A percentile compares a stretch with the other conserved stretches of the same genome.
Conservation (phyloP, 306 rosid genomes). For the Quercus gilva region DNA sequence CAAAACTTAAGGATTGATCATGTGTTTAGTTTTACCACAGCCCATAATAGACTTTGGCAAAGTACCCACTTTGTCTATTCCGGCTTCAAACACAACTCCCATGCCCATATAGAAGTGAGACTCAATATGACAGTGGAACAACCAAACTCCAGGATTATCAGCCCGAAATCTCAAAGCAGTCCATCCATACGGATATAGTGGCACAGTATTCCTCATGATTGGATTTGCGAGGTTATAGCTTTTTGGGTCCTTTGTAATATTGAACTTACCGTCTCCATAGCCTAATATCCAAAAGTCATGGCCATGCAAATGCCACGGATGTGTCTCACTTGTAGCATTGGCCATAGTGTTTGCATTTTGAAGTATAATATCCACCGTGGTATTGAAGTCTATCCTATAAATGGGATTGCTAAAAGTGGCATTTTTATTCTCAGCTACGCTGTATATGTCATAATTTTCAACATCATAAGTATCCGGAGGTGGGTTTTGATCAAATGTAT, state of each 20-base stretch:
- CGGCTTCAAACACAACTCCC: conserved; percentile 21
- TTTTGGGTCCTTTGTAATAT: not conserved
- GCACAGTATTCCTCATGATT: conserved; percentile 12
- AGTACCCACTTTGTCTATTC: not conserved
- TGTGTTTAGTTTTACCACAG: conserved; percentile 7
- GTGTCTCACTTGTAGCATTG: not conserved
- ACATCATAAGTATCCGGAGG: conserved; percentile 15
- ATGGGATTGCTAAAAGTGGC: conserved; percentile 7
- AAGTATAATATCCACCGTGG: conserved; percentile 21
- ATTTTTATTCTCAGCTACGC: conserved; percentile 3
- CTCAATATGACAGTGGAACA: conserved; percentile 22
- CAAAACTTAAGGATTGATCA: not conserved
- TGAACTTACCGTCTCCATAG: conserved; percentile 6
- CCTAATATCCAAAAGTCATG: conserved; percentile 21
- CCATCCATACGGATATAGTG: conserved; percentile 24
- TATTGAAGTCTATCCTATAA: conserved; percentile 17
- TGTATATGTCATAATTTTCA: conserved; percentile 11
- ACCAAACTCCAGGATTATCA: conserved; percentile 22
- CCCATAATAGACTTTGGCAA: conserved; percentile 14
- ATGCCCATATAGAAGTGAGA: conserved; percentile 25
- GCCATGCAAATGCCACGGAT: conserved; percentile 28
- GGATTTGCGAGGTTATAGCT: conserved; percentile 15
- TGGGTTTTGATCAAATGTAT: conserved; percentile 11
- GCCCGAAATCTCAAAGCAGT: conserved; percentile 20
- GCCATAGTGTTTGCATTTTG: conserved; percentile 12